Evolutionary conservation across 345 rosid genomes (phyloP).

Genomic region (Eucalyptus virginea): DNA sequence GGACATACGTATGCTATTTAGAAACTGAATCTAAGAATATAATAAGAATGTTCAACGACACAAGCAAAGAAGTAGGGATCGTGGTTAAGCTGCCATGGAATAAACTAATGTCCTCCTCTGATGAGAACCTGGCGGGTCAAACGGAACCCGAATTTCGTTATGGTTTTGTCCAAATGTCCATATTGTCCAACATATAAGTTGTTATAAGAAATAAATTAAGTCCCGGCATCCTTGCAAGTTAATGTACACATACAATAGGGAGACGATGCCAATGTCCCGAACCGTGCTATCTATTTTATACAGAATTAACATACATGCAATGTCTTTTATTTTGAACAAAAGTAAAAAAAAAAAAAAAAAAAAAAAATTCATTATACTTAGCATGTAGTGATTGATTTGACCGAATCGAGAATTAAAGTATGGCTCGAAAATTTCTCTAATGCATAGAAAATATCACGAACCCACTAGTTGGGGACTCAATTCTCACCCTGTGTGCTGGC

Average conservation of each 20-base stretch:
- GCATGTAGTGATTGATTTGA: background rate
- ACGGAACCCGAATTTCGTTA: background rate
- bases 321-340: background rate
- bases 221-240: background rate
- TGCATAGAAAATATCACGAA: background rate
- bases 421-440: background rate
- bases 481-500: background rate
- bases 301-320: background rate
- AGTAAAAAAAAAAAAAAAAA: background rate
- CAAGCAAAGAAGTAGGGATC: background rate
- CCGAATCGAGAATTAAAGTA: background rate
- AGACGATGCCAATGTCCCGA: background rate
- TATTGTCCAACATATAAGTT: background rate
- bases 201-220: background rate
- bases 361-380: background rate
- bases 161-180: background rate
- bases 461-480: background rate
- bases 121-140: background rate
- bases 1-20: background rate
- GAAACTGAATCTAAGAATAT: background rate
- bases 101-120: background rate
- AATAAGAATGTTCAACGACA: background rate
- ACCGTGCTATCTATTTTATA: background rate
- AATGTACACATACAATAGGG: background rate
- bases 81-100: background rate